Conservation (phyloP, 2,329 filamentous ascomycete genomes). For the Aspergillus costaricaensis region DNA sequence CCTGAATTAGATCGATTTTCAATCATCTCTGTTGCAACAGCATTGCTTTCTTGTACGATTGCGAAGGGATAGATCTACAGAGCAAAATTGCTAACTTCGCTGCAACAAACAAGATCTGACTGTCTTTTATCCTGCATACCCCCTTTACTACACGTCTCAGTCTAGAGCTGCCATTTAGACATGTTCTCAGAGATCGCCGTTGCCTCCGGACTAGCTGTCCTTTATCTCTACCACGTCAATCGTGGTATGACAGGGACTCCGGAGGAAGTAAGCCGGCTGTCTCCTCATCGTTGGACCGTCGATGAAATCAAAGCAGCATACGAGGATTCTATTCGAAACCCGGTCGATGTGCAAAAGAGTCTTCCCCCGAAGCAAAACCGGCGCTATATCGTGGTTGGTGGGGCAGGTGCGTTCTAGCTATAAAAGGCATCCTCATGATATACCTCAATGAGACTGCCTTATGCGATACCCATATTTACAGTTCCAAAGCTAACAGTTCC, state of each 20-base stretch:
- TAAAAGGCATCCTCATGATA: neutral
- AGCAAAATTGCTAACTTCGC: too few species aligned
- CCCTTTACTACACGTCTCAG: neutral
- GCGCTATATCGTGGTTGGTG: slow-evolving; percentile 44
- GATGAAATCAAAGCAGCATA: slow-evolving; percentile 37
- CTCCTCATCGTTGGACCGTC: slow-evolving; percentile 37
- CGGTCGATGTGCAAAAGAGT: slow-evolving; percentile 36
- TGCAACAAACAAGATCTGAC: too few species aligned
- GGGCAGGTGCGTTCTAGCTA: slow-evolving; percentile 34
- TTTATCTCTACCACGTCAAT: slow-evolving; percentile 37
- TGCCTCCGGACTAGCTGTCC: slow-evolving; percentile 19
- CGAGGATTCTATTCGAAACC: slow-evolving; percentile 28
- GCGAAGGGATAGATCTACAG: too few species aligned
- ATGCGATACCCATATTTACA: too few species aligned
- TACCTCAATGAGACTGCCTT: neutral
- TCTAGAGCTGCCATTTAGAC: neutral
- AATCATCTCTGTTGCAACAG: too few species aligned
- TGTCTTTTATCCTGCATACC: too few species aligned
- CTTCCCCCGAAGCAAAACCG: slow-evolving; percentile 41
- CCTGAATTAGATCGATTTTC: too few species aligned
- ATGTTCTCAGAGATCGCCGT: slow-evolving; percentile 21
- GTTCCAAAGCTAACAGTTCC: slow-evolving; percentile 8
- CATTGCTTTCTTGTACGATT: too few species aligned
- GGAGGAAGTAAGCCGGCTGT: slow-evolving; percentile 28
- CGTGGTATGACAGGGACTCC: slow-evolving; percentile 29